Evolutionary conservation across 2,329 filamentous ascomycete genomes (phyloP).

Genomic region (Cytospora paraplurivora): DNA sequence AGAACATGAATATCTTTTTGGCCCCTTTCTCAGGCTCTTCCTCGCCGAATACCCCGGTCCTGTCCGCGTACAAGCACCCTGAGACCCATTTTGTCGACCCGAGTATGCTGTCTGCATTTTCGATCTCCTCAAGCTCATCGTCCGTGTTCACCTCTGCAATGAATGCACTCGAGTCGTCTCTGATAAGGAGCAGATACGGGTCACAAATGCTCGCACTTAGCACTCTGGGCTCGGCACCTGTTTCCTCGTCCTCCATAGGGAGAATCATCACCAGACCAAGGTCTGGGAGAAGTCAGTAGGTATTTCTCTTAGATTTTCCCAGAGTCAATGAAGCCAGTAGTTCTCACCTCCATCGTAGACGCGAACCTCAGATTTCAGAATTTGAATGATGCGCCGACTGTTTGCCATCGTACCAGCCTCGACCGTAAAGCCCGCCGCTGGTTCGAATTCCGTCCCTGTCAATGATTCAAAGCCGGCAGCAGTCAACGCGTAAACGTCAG

Average conservation of each 20-base stretch:
- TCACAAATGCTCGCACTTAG: slow-evolving; percentile 83
- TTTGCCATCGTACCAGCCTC: slow-evolving; percentile 83
- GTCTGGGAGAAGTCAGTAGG: slow-evolving; percentile 53
- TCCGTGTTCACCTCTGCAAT: slow-evolving; percentile 78
- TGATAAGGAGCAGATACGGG: slow-evolving; percentile 79
- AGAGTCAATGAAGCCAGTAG: slow-evolving; percentile 5
- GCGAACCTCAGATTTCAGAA: slow-evolving; percentile 82
- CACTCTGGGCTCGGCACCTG: slow-evolving; percentile 76
- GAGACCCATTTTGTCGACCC: slow-evolving; percentile 73
- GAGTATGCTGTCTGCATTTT: slow-evolving; percentile 60
- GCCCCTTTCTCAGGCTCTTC: slow-evolving; percentile 42
- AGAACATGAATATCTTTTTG: slow-evolving; percentile 68
- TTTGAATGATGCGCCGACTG: slow-evolving; percentile 81
- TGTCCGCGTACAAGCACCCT: slow-evolving; percentile 80
- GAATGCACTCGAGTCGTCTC: slow-evolving; percentile 80
- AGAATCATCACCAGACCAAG: slow-evolving; percentile 88
- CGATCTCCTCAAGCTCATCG: slow-evolving; percentile 83
- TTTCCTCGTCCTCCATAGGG: slow-evolving; percentile 89
- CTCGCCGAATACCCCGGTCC: slow-evolving; percentile 55
- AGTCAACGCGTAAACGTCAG: slow-evolving; percentile 76
- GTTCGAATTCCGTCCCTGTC: slow-evolving; percentile 86
- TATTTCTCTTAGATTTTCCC: neutral
- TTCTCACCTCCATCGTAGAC: slow-evolving; percentile 84
- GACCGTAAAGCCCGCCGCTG: slow-evolving; percentile 82
- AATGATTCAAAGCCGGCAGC: slow-evolving; percentile 73